Percentiles rank a stretch among this genome's conserved stretches.
phyloP scores from a whole-genome alignment of 805 yeast species.

The Suhomyces kilbournensis region DNA sequence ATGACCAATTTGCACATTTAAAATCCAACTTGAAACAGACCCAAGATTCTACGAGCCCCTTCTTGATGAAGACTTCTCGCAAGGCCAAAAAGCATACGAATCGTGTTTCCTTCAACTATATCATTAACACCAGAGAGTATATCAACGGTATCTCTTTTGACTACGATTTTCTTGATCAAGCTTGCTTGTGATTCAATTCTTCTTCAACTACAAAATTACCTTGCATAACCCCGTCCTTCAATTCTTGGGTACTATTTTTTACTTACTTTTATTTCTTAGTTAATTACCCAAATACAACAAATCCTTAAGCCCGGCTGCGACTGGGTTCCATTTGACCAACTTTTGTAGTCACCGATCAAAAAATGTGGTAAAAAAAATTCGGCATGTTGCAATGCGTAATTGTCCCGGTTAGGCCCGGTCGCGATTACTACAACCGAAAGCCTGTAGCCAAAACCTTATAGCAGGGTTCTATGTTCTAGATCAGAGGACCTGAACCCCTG shows the following conservation, averaged over 20 bases:
- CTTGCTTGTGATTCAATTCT: conserved; percentile 20
- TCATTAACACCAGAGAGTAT: conserved; percentile 44
- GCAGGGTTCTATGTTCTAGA: background rate
- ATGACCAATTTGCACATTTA: conserved; percentile 10
- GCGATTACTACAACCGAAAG: background rate
- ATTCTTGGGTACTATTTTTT: conserved; percentile 2
- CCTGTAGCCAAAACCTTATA: background rate
- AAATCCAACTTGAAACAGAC: conserved; percentile 18
- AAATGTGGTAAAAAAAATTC: background rate
- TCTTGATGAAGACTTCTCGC: background rate
- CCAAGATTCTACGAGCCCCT: conserved; percentile 1
- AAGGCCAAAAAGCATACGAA: conserved; percentile 14
- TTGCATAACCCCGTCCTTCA: background rate
- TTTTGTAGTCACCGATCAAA: background rate
- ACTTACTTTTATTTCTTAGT: background rate
- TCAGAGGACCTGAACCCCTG: background rate
- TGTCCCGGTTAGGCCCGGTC: background rate
- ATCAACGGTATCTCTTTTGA: conserved; percentile 44
- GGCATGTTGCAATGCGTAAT: background rate
- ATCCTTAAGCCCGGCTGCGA: background rate
- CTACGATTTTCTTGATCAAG: conserved; percentile 40
- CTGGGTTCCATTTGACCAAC: background rate
- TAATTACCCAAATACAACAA: background rate
- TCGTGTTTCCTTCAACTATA: conserved; percentile 41
- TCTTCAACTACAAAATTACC: background rate